Base-by-base conservation (phyloP, 2,329 filamentous ascomycete species). In the Volutella citrinella region DNA sequence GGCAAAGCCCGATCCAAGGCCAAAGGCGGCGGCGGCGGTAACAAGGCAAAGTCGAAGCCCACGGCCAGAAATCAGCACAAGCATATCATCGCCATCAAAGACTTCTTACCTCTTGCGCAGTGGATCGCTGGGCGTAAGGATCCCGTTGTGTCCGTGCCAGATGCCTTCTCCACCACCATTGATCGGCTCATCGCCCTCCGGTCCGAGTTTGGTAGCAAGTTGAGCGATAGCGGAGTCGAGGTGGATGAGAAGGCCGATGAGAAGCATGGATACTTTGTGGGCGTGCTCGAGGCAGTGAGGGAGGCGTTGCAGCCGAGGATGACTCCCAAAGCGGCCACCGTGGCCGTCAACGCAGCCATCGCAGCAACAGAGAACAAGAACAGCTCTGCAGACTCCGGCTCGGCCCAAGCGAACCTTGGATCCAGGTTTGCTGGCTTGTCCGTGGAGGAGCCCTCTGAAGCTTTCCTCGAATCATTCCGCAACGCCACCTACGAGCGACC, bases 71-170 rank as follows among this genome's bases (percentile, higher is more conserved):
- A 28, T 11, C 28, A 12, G 7, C 34, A 49, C 16, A 59, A 56
- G 20, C 57, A 64, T 30, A 54, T 58, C 14, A 55, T 69, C 17
- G 48, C 54, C 17, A 51, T 63, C 42, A 58, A 58, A 18, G 60
- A 66, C 27, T 67, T 66, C 25, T 38, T 63, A 1, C 48, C 50
- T 0, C 41, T 70, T 7, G 66, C 64, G 14, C 46, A 64, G 22
- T 61, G 54, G 38, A 57, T 69, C 19, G 55, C 50, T 6, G 34
- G 19, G 3, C 36, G 34, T 12, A 14, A n/a, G 3, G 33, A 35
- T 6, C 49, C 52, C 1, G 14, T 43, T 5, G 27, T 59, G 2
- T 27, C 48, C 2, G 49, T 68, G 0, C 60, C 64, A 0, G 13
- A 15, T 1, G 42, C 48, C 6, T 52, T 70, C 19, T 32, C 39